These are phyloP conservation scores for Francoa sonchifolia DNA, from an alignment of 441 rosid genomes.

Conservation along the genomic window DNA sequence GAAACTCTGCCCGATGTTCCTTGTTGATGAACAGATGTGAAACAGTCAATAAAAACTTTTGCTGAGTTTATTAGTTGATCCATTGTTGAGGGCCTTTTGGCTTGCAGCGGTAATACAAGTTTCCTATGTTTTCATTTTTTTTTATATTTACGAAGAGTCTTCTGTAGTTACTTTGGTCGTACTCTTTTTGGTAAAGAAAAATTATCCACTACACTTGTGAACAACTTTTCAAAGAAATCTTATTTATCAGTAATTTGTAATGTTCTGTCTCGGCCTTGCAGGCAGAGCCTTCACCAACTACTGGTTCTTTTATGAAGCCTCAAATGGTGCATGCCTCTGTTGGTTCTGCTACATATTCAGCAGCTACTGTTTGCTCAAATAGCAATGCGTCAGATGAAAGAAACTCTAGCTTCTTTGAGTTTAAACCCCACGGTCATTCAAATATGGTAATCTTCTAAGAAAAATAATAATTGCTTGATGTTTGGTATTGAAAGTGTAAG, in stretches of 20 bases:
- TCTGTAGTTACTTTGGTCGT: not conserved
- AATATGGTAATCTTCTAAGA: slow-evolving; percentile 41
- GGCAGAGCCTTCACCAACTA: slow-evolving; percentile 91
- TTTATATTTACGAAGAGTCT: slow-evolving; percentile 2
- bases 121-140: slow-evolving; percentile 10
- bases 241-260: slow-evolving; percentile 3
- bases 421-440: slow-evolving; percentile 50
- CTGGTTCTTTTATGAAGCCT: slow-evolving; percentile 70
- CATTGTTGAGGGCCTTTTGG: slow-evolving; percentile 2
- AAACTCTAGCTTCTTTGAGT: slow-evolving; percentile 48
- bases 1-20: slow-evolving; percentile 9
- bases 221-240: slow-evolving; percentile 1
- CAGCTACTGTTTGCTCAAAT: slow-evolving; percentile 22
- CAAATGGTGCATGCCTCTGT: slow-evolving; percentile 34
- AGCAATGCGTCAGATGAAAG: slow-evolving; percentile 31
- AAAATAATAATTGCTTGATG: not conserved
- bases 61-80: slow-evolving; percentile 6
- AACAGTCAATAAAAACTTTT: slow-evolving; percentile 6
- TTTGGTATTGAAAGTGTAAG: not conserved
- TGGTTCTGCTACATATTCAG: slow-evolving; percentile 28
- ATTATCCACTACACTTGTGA: no score
- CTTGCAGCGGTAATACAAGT: slow-evolving; percentile 1
- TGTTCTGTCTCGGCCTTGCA: slow-evolving; percentile 24
- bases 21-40: slow-evolving; percentile 1
- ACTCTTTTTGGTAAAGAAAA: no score